A percentile compares a stretch with the other conserved stretches of the same genome.
Conservation (phyloP, 352 stramenopile genomes). For the Pythium phragmitis region DNA sequence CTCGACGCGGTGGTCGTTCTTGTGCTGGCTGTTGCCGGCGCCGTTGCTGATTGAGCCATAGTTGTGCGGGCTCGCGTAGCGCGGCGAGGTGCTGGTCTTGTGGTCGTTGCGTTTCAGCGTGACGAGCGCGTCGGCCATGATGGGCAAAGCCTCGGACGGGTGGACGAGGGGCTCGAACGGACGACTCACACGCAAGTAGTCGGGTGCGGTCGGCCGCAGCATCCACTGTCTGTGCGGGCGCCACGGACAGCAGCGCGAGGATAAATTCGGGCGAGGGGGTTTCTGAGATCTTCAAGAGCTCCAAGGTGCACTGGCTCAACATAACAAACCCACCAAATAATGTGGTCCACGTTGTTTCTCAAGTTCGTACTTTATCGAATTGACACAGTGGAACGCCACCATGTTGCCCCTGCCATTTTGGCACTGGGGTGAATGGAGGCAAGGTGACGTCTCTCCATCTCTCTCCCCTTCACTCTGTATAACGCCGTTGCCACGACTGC, state of each 20-base stretch:
- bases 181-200: constrained; percentile 9
- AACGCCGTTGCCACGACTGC: not conserved
- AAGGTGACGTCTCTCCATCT: not conserved
- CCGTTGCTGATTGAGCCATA: constrained; percentile 15
- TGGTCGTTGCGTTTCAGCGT: constrained; percentile 7
- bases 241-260: too few species aligned
- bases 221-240: constrained; percentile 1
- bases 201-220: constrained; percentile 5
- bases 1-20: not conserved
- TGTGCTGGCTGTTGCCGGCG: not conserved
- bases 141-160: not conserved
- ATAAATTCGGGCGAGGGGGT: too few species aligned
- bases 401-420: not conserved
- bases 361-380: not conserved
- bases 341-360: constrained; percentile 3
- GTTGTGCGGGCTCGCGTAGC: not conserved
- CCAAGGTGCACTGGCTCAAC: not conserved
- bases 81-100: constrained; percentile 7
- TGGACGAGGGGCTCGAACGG: constrained; percentile 14
- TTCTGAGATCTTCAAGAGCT: too few species aligned
- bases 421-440: constrained; percentile 4
- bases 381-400: not conserved
- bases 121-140: constrained; percentile 7
- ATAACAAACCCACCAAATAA: not conserved
- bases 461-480: not conserved